Evolutionary conservation across 371 early-diverging fungal species (phyloP).

Genomic region (Mucor lusitanicus): DNA sequence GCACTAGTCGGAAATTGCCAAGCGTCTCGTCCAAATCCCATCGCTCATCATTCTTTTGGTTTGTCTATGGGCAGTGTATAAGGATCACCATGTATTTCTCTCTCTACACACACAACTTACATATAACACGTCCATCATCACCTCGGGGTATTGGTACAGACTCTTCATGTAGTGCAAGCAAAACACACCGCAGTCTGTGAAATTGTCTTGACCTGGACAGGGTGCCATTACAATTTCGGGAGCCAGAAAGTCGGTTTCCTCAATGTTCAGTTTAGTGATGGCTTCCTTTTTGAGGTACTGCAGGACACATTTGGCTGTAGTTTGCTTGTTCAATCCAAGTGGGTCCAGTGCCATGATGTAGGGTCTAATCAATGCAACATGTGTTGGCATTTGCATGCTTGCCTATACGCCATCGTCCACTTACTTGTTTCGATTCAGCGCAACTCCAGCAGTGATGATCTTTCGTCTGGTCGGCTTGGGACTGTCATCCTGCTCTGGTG

Average conservation of each 20-base stretch:
- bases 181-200: slow-evolving; percentile 24
- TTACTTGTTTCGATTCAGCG: slow-evolving; percentile 6
- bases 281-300: slow-evolving; percentile 22
- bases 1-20: neutral
- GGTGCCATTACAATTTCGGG: slow-evolving; percentile 1
- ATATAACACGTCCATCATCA: slow-evolving; percentile 5
- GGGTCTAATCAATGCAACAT: slow-evolving; percentile 9
- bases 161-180: slow-evolving; percentile 18
- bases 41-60: neutral
- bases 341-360: slow-evolving; percentile 21
- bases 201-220: slow-evolving; percentile 23
- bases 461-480: neutral
- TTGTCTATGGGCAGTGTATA: neutral
- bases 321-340: neutral
- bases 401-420: no score
- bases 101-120: slow-evolving; percentile 3
- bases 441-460: neutral
- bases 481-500: neutral
- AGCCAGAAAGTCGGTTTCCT: slow-evolving; percentile 1
- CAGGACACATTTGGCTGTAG: neutral
- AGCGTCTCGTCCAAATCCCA: neutral
- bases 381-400: no score
- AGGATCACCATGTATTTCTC: no score
- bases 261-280: neutral
- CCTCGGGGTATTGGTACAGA: slow-evolving; percentile 5